Evolutionary conservation across 163 green algal species (phyloP), one percentile per base, ranked within the genome.

Genomic region (Trebouxia gelatinosa): DNA sequence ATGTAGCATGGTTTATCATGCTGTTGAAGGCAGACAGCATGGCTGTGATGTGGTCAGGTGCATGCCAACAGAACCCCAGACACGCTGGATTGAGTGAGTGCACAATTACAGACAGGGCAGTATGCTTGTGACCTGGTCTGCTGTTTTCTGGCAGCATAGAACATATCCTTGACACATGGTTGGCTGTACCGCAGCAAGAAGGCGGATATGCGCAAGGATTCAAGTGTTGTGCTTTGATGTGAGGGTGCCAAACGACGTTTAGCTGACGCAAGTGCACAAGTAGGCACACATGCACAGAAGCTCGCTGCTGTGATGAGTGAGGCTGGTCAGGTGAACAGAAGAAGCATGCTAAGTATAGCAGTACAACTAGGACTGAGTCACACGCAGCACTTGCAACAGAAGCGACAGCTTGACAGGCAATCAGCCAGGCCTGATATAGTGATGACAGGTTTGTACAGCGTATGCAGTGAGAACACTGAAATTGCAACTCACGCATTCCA

Each of bases 401-500:
- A n/a, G n/a, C n/a, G n/a, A n/a, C n/a, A n/a, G n/a, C n/a, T n/a
- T 16, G 11, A 39, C 6, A 68, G 7, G 35, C 26, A 57, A 43
- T 26, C 43, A 68, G 48, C 32, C 39, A 19, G 7, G 58, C 16
- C 21, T 16, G n/a, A 16, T 9, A 17, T 68, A 16, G 58, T 9
- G 19, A 68, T 68, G 58, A 16, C 58, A 35, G 28, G 58, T 32
- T 26, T 68, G 48, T n/a, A 58, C 16, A 19, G 48, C 16, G 48
- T 19, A 58, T 16, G 19, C 48, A 58, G 28, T 28, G 11, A 28
- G 26, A 48, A 28, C 35, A 23, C 19, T 26, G 50, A 43, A 13
- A 21, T 28, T 13, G 50, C 16, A 32, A 70, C 59, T 46, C 39
- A 70, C 59, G 59, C 59, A 70, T 70, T 70, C 59, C 59, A 95